phyloP scores from a whole-genome alignment of 768 basidiomycete species.

The Boletus tomentosulus region DNA sequence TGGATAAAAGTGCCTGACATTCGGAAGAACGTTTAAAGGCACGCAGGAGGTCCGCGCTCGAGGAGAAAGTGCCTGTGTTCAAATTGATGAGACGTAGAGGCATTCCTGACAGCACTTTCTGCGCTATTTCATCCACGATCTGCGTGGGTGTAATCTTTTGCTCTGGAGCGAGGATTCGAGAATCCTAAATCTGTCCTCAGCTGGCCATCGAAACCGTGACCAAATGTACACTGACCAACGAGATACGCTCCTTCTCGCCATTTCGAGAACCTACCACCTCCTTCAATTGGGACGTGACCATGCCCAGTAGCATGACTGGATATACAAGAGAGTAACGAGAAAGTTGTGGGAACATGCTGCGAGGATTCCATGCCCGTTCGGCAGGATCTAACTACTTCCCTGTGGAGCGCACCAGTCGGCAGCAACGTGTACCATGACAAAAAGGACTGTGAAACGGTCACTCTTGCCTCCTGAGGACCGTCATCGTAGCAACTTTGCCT shows the following conservation, averaged over 20 bases:
- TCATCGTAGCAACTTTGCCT: too few relatives aligned
- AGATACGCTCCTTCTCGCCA: not conserved
- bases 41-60: conserved; percentile 14
- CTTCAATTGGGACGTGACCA: conserved; percentile 4
- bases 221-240: conserved; percentile 1
- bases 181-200: not conserved
- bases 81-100: conserved; percentile 23
- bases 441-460: not conserved
- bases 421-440: conserved; percentile 1
- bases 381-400: not conserved
- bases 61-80: conserved; percentile 17
- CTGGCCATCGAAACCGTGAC: not conserved
- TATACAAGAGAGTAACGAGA: conserved; percentile 5
- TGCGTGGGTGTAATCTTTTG: conserved; percentile 7
- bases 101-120: conserved; percentile 18
- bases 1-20: conserved; percentile 11
- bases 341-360: conserved; percentile 1
- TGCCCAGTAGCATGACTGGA: conserved; percentile 8
- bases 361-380: too few relatives aligned
- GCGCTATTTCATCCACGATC: conserved; percentile 15
- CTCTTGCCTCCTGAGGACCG: too few relatives aligned
- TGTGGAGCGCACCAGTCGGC: not conserved
- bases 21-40: conserved; percentile 14
- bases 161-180: not conserved
- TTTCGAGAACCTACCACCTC: not conserved